Evolutionary conservation across 345 rosid genomes (phyloP), one percentile per base, ranked within the genome.

Genomic region (Pugionium dolabratum): DNA sequence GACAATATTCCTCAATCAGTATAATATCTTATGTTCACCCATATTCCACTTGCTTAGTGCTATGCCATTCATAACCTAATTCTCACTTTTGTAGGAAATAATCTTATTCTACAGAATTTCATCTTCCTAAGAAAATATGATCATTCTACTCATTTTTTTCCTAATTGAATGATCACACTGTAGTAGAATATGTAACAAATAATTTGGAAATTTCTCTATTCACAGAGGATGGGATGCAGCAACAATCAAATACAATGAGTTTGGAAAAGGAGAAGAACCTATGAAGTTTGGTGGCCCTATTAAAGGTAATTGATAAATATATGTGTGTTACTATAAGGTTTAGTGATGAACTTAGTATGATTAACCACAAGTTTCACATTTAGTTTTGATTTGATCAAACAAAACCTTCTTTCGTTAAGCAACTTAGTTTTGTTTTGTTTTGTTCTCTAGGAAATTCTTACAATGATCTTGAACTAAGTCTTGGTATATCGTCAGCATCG

Each of bases 391-490:
- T 37, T 46, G 53, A 54, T 66, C 34, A 42, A 54, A 9, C 54
- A 66, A 66, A 34, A 26, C 54, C 54, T 5, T 35, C 2, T 51
- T 31, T 41, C 37, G 5, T 4, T 8, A 43, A 54, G 62, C 43
- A 45, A 54, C 49, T 61, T 9, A 28, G 54, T 53, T 3, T 34
- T 34, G 36, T 34, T 34, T 34, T 34, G 36, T n/a, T n/a, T n/a
- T n/a, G n/a, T 29, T 59, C 3, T 0, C 4, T 28, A 75, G 78
- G 58, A 63, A 56, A 31, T 41, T 10, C 2, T 47, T 70, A 75
- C 54, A 81, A 39, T 7, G 66, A 89, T 76, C 91, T 93, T 75
- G 89, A 86, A 71, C 79, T 93, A 70, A 90, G 84, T 78, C 80
- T 93, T 79, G 93, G 91, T 51, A 79, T 85, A 35, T 75, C 74